phyloP scores from a whole-genome alignment of 495 filamentous ascomycete species.

The Parathielavia hyrcaniae region DNA sequence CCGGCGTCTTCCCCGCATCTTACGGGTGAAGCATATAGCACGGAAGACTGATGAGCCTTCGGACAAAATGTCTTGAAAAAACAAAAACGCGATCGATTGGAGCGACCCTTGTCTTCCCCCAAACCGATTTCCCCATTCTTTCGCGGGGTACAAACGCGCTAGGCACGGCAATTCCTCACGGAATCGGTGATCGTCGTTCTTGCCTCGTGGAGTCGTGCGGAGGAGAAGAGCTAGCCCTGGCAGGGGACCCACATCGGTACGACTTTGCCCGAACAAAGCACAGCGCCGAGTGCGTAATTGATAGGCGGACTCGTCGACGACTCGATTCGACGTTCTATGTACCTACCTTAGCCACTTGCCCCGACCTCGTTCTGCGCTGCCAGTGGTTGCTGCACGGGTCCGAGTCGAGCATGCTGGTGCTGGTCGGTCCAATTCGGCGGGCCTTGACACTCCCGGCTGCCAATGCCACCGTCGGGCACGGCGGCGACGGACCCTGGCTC shows the following conservation, averaged over 20 bases:
- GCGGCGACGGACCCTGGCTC: not conserved
- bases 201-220: not conserved
- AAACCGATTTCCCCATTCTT: not conserved
- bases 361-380: not conserved
- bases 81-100: not conserved
- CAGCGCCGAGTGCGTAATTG: not conserved
- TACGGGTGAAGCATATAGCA: not conserved
- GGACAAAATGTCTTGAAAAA: not conserved
- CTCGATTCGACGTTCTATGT: too few relatives aligned
- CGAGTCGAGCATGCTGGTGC: not conserved
- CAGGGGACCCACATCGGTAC: not conserved
- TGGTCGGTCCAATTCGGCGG: not conserved
- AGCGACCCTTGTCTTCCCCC: not conserved
- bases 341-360: too few relatives aligned
- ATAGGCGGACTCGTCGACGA: not conserved
- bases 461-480: conserved; percentile 11
- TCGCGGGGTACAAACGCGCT: not conserved
- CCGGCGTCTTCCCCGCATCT: not conserved
- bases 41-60: too few relatives aligned
- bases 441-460: not conserved
- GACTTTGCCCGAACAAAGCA: not conserved
- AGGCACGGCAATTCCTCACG: not conserved
- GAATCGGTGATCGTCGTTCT: not conserved
- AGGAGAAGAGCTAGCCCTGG: not conserved
- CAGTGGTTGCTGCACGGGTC: not conserved